Evolutionary conservation across 805 yeast species (phyloP).

Genomic region (Hanseniaspora jakobsenii): DNA sequence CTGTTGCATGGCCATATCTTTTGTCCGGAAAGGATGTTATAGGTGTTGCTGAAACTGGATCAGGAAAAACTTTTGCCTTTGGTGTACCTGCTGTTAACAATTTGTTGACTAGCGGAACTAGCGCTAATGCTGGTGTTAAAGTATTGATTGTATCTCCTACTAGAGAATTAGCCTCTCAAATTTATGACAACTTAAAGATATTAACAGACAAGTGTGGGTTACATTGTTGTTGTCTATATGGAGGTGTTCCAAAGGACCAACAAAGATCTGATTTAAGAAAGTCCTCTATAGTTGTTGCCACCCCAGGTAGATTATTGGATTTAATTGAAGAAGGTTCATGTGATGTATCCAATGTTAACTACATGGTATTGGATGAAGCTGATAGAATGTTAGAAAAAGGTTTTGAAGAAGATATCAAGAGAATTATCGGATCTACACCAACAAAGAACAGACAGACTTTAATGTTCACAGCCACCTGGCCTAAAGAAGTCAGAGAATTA

Average conservation of each 20-base stretch:
- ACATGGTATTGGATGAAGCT: conserved; percentile 90
- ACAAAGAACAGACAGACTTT: conserved; percentile 62
- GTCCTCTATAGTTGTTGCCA: conserved; percentile 80
- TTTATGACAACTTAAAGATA: conserved; percentile 61
- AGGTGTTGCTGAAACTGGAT: conserved; percentile 97
- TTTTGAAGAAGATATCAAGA: conserved; percentile 89
- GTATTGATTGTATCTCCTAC: conserved; percentile 91
- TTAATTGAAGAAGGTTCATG: conserved; percentile 79
- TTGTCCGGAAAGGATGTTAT: conserved; percentile 70
- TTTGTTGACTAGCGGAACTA: conserved; percentile 30
- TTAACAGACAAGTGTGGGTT: conserved; percentile 52
- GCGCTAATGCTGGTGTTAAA: conserved; percentile 39
- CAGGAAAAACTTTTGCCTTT: conserved; percentile 94
- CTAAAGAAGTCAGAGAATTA: conserved; percentile 90
- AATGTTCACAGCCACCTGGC: conserved; percentile 99
- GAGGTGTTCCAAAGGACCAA: conserved; percentile 93
- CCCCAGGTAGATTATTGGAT: conserved; percentile 96
- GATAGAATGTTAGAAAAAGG: conserved; percentile 98
- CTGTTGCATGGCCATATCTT: conserved; percentile 88
- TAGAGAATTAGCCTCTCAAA: conserved; percentile 93
- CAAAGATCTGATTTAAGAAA: conserved; percentile 59
- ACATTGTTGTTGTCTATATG: conserved; percentile 76
- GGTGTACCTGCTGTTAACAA: conserved; percentile 92
- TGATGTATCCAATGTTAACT: conserved; percentile 52
- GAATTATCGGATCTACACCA: conserved; percentile 55